These are phyloP conservation scores for Solanum bulbocastanum DNA, from an alignment of 257 asterid species.

Conservation along the genomic window DNA sequence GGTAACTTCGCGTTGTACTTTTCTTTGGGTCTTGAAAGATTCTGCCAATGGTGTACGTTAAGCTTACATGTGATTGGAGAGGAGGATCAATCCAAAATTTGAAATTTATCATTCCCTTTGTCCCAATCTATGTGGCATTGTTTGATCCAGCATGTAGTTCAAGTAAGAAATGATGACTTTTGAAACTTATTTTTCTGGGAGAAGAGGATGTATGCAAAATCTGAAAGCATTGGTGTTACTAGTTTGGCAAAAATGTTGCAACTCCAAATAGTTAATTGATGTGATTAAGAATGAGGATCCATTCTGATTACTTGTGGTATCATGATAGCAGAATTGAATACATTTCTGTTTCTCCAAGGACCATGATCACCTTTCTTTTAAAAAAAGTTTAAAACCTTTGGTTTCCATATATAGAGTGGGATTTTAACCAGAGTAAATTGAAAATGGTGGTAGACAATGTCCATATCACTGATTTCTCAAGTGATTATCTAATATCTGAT, in stretches of 20 bases:
- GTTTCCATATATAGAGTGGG: not conserved
- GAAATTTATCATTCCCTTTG: not conserved
- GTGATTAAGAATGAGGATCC: not conserved
- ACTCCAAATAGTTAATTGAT: not conserved
- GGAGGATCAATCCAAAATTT: not conserved
- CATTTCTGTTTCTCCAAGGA: not conserved
- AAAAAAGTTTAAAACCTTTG: not conserved
- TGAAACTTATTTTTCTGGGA: not conserved
- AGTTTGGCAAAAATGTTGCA: not conserved
- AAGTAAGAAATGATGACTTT: not conserved
- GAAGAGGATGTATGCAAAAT: not conserved
- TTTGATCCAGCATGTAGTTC: not conserved
- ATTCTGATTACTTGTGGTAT: not conserved
- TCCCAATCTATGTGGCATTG: not conserved
- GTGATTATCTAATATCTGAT: not conserved
- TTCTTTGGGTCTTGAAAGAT: not conserved
- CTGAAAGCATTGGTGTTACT: not conserved
- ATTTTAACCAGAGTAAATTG: not conserved
- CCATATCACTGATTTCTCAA: not conserved
- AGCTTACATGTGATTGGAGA: not conserved
- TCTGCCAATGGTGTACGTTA: not conserved
- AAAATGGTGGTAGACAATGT: not conserved
- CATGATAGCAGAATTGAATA: not conserved
- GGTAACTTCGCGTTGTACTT: constrained; percentile 27
- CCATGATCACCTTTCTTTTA: not conserved